A percentile compares a stretch with the other conserved stretches of the same genome.
phyloP scores from a whole-genome alignment of 257 asterid species.

The Solanum virginianum region DNA sequence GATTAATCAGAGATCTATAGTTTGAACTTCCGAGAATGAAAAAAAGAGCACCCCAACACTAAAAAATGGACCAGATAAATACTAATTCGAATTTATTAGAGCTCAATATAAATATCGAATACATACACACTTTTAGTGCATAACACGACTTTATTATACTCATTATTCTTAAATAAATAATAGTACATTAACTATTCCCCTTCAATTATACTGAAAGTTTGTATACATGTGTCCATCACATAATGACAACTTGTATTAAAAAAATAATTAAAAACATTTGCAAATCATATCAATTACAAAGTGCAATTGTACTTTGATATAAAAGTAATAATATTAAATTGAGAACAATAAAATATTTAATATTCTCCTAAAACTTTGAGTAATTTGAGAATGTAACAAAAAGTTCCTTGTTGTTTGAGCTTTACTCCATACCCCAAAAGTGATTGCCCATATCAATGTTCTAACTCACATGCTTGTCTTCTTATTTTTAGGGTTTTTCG shows the following conservation, averaged over 20 bases:
- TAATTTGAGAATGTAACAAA: neutral
- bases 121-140: neutral
- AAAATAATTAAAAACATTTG: neutral
- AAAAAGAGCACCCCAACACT: no score
- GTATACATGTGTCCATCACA: neutral
- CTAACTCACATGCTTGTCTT: neutral
- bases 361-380: neutral
- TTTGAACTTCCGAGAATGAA: no score
- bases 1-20: no score
- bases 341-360: neutral
- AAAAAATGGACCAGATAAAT: neutral
- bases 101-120: neutral
- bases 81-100: fast-evolving
- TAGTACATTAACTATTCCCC: neutral
- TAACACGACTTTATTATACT: neutral
- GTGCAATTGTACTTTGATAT: neutral
- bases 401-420: neutral
- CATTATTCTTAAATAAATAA: neutral
- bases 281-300: neutral
- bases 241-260: neutral
- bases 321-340: neutral
- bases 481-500: no score
- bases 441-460: neutral
- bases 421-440: neutral
- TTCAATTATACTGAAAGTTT: neutral